These are phyloP conservation scores for Gypsophila paniculata DNA, from an alignment of 179 eudicot species.

Conservation along the genomic window DNA sequence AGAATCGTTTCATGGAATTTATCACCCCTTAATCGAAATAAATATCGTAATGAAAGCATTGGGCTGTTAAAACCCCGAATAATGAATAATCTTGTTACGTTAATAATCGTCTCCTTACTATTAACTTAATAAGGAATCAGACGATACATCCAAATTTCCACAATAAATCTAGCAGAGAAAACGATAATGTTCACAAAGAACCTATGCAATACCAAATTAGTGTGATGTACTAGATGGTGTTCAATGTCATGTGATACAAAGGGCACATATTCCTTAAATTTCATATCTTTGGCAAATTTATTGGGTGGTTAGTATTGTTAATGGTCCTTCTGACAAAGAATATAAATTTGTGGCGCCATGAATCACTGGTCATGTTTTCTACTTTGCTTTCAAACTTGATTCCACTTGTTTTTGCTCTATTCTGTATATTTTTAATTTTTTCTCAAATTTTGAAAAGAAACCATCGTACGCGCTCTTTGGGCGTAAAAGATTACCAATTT, in stretches of 20 bases:
- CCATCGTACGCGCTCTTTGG: no score
- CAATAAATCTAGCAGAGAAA: neutral
- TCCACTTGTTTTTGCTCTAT: neutral
- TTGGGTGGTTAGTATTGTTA: conserved; percentile 3
- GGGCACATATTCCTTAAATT: conserved; percentile 14
- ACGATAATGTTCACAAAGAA: conserved; percentile 3
- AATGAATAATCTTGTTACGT: neutral
- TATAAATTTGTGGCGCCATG: conserved; percentile 1
- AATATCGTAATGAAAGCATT: neutral
- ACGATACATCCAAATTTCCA: conserved; percentile 3
- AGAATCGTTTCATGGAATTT: no score
- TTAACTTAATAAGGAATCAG: neutral
- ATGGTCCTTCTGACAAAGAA: conserved; percentile 4
- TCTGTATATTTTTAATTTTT: no score
- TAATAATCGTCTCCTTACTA: conserved; percentile 13
- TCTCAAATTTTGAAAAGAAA: no score
- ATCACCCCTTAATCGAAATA: no score
- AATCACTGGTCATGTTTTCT: neutral
- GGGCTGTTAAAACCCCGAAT: neutral
- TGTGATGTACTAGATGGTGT: neutral
- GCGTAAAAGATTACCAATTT: no score
- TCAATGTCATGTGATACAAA: conserved; percentile 1
- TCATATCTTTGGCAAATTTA: neutral
- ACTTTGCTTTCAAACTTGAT: conserved; percentile 6
- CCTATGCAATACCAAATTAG: conserved; percentile 2